These are phyloP conservation scores for Oryza meyeriana DNA, from an alignment of 176 grass and related monocot species.

Conservation along the genomic window DNA sequence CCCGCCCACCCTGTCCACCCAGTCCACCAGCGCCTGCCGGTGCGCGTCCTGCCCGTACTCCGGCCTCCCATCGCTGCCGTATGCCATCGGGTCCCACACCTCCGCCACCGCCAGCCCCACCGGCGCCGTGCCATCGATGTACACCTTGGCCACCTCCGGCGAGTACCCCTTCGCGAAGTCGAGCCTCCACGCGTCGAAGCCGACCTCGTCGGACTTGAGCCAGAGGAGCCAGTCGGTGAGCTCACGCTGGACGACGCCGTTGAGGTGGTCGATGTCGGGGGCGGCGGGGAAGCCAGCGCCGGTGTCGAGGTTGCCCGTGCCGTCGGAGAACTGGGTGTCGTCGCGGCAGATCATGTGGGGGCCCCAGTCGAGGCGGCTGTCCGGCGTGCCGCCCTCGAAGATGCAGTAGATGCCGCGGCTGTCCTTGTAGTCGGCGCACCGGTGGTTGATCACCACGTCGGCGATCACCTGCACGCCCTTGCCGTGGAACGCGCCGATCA, in stretches of 20 bases:
- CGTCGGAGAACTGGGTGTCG: constrained; percentile 51
- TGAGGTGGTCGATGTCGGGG: constrained; percentile 83
- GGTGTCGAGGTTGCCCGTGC: constrained; percentile 63
- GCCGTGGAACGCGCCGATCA: constrained; percentile 48
- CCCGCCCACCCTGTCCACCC: constrained; percentile 32
- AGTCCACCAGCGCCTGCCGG: constrained; percentile 45
- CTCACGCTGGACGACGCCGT: constrained; percentile 45
- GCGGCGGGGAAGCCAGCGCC: constrained; percentile 42
- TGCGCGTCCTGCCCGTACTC: constrained; percentile 26
- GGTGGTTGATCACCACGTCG: constrained; percentile 58
- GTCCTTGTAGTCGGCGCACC: constrained; percentile 47
- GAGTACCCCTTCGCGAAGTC: constrained; percentile 65
- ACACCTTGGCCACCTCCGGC: constrained; percentile 43
- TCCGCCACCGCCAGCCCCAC: constrained; percentile 46
- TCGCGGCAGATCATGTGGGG: constrained; percentile 73
- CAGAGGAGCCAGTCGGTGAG: constrained; percentile 68
- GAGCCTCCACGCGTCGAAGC: constrained; percentile 74
- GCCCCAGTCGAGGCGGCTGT: constrained; percentile 65
- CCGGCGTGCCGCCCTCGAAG: constrained; percentile 66
- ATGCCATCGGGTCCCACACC: constrained; percentile 35
- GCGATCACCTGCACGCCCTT: constrained; percentile 51
- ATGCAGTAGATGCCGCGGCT: constrained; percentile 55
- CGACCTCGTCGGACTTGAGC: constrained; percentile 58
- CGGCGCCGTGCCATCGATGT: constrained; percentile 41
- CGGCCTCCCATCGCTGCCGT: constrained; percentile 15